phyloP scores from a whole-genome alignment of 1,284 basidiomycete genomes.

The Cutaneotrichosporon cutaneum region DNA sequence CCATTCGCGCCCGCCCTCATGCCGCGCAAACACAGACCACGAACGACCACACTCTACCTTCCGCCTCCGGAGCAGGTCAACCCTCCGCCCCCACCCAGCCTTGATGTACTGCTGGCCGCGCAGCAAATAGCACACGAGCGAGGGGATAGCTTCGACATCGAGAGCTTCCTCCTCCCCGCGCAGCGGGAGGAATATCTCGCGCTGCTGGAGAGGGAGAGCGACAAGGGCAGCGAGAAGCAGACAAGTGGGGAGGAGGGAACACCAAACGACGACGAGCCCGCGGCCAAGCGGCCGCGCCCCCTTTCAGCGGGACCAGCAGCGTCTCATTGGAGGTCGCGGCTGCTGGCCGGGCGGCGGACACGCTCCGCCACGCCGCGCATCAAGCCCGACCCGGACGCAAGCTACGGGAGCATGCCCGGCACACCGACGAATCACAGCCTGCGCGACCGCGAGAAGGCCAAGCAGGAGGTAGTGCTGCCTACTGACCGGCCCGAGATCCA shows the following conservation, averaged over 20 bases:
- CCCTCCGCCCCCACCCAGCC: conserved; percentile 2
- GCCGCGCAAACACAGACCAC: conserved; percentile 29
- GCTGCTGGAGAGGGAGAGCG: neutral
- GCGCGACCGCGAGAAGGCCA: conserved; percentile 4
- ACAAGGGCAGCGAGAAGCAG: neutral
- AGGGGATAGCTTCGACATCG: conserved; percentile 41
- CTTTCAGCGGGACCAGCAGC: neutral
- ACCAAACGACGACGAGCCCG: neutral
- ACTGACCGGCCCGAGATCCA: conserved; percentile 15
- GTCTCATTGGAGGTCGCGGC: conserved; percentile 1
- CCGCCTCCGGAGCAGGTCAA: conserved; percentile 17
- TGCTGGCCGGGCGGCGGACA: neutral
- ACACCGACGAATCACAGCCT: conserved; percentile 3
- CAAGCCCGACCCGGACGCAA: conserved; percentile 14
- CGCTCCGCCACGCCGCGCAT: conserved; percentile 12
- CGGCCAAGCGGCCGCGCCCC: conserved; percentile 11
- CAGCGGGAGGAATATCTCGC: conserved; percentile 34
- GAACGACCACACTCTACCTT: conserved; percentile 35
- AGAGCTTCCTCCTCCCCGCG: conserved; percentile 32
- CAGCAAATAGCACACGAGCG: conserved; percentile 34
- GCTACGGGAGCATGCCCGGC: conserved; percentile 5
- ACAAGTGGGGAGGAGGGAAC: neutral
- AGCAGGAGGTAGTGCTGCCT: conserved; percentile 9
- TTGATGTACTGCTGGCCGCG: conserved; percentile 40
- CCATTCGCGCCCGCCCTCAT: conserved; percentile 17